These are phyloP conservation scores for Balansia obtecta DNA, from an alignment of 2,329 filamentous ascomycete species.

Conservation along the genomic window DNA sequence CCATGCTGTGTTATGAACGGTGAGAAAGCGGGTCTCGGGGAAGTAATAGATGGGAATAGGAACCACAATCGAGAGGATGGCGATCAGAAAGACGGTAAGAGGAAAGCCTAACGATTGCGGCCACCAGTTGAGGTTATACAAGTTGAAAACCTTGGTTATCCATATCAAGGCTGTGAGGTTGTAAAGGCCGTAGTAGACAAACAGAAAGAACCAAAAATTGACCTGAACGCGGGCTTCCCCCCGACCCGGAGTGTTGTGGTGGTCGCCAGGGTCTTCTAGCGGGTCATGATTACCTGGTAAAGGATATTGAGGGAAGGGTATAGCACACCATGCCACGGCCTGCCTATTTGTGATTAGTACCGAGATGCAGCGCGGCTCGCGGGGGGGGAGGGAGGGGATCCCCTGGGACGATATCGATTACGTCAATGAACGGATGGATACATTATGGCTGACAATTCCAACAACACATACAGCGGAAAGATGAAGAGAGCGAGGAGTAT, in stretches of 20 bases:
- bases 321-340: conserved; percentile 52
- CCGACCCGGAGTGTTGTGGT: conserved; percentile 41
- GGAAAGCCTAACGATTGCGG: conserved; percentile 51
- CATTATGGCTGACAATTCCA: background rate
- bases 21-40: conserved; percentile 39
- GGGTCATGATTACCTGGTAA: conserved; percentile 31
- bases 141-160: conserved; percentile 61
- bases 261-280: conserved; percentile 5
- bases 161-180: conserved; percentile 55
- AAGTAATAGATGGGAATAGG: conserved; percentile 49
- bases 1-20: conserved; percentile 53
- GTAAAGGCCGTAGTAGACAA: conserved; percentile 59
- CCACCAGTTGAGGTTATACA: conserved; percentile 63
- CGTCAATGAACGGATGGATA: background rate
- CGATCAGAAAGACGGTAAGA: conserved; percentile 49
- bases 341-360: conserved; percentile 14
- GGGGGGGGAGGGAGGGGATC: no score
- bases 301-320: conserved; percentile 53
- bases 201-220: conserved; percentile 61
- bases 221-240: conserved; percentile 50
- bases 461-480: background rate
- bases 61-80: conserved; percentile 42
- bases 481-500: background rate
- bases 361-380: background rate
- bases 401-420: background rate